Percentiles rank a stretch among this genome's conserved stretches.
These are phyloP conservation scores for Fraxinus xanthoxyloides DNA, from an alignment of 305 asterid genomes.

Conservation along the genomic window DNA sequence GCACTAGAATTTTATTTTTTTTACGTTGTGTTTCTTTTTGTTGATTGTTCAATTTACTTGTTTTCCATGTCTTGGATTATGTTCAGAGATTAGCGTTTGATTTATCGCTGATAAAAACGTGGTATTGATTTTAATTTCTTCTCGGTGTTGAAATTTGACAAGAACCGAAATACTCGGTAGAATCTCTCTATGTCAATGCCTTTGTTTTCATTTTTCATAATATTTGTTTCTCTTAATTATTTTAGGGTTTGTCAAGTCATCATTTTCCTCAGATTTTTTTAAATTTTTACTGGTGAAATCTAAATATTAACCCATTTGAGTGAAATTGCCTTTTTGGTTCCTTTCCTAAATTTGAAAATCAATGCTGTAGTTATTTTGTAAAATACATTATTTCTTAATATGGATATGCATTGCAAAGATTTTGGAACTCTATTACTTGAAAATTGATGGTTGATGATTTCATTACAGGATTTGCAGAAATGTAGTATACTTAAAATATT, in stretches of 20 bases:
- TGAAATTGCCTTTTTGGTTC: not conserved
- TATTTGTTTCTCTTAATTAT: not conserved
- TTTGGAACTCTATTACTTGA: not conserved
- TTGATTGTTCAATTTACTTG: not conserved
- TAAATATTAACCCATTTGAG: not conserved
- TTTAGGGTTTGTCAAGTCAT: not conserved
- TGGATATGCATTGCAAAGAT: not conserved
- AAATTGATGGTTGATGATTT: not conserved
- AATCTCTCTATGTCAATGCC: not conserved
- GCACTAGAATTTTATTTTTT: not conserved
- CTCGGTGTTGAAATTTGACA: constrained; percentile 16
- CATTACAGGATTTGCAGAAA: constrained; percentile 18
- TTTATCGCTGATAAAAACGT: not conserved
- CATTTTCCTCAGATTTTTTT: not conserved
- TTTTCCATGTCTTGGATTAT: not conserved
- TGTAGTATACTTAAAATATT: constrained; percentile 13
- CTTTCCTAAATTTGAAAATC: not conserved
- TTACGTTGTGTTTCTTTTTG: not conserved
- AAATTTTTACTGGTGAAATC: not conserved
- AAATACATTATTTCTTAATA: not conserved
- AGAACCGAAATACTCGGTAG: constrained; percentile 8
- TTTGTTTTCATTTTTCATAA: not conserved
- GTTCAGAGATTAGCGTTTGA: constrained; percentile 4
- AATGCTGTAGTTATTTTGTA: not conserved
- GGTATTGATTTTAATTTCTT: constrained; percentile 7